phyloP scores from a whole-genome alignment of 2,329 filamentous ascomycete genomes.

The Penicillium sp. region DNA sequence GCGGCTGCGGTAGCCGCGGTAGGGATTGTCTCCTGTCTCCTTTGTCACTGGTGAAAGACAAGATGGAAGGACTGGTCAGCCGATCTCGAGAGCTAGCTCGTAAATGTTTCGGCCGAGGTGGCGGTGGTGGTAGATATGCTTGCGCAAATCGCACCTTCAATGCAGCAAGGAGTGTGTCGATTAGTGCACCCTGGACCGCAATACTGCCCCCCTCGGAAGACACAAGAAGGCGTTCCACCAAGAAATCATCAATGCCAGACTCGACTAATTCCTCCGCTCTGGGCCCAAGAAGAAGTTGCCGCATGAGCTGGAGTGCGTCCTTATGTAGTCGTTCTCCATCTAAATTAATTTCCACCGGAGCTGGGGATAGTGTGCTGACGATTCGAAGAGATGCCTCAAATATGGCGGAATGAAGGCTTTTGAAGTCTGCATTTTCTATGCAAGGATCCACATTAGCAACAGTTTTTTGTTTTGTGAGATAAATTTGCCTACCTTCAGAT shows the following conservation, averaged over 20 bases:
- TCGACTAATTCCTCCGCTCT: slow-evolving; percentile 39
- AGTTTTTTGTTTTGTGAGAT: not conserved
- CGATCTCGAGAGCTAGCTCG: slow-evolving; percentile 41
- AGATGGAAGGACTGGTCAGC: slow-evolving; percentile 41
- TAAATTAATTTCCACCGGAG: slow-evolving; percentile 38
- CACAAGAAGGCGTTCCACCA: slow-evolving; percentile 67
- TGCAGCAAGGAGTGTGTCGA: slow-evolving; percentile 73
- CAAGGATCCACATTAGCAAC: slow-evolving; percentile 2
- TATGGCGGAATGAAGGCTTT: slow-evolving; percentile 35
- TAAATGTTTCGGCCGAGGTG: slow-evolving; percentile 34
- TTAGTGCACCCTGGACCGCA: slow-evolving; percentile 71
- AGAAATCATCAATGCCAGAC: slow-evolving; percentile 63
- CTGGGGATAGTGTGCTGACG: slow-evolving; percentile 22
- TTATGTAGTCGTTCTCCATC: slow-evolving; percentile 68
- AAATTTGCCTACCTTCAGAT: slow-evolving; percentile 48
- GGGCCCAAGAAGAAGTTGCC: slow-evolving; percentile 41
- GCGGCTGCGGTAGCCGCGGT: slow-evolving; percentile 41
- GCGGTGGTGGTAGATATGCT: slow-evolving; percentile 33
- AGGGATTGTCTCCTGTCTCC: slow-evolving; percentile 38
- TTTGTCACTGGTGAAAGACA: slow-evolving; percentile 48
- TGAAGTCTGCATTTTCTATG: slow-evolving; percentile 27
- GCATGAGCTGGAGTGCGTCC: slow-evolving; percentile 66
- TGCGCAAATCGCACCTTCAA: slow-evolving; percentile 60
- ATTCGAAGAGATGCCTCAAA: slow-evolving; percentile 34
- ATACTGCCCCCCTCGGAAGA: slow-evolving; percentile 61